Evolutionary conservation across 1,139 yeast species (phyloP).

Genomic region (Pichia sp.): DNA sequence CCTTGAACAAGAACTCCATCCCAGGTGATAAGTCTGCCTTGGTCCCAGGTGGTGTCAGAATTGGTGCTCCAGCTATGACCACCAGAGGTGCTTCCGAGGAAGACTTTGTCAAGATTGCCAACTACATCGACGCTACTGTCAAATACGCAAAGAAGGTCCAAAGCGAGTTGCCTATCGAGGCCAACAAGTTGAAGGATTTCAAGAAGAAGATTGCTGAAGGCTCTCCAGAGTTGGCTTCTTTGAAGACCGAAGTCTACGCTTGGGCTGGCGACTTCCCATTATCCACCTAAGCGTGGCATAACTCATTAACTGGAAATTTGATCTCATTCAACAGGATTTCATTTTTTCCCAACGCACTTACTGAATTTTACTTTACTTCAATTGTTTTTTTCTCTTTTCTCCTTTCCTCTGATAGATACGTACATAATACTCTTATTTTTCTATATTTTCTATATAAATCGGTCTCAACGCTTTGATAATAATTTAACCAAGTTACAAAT

Average conservation of each 20-base stretch:
- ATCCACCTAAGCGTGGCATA: constrained; percentile 48
- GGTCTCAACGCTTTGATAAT: constrained; percentile 18
- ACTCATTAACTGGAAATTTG: not conserved
- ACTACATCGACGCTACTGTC: constrained; percentile 80
- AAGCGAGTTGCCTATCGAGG: constrained; percentile 71
- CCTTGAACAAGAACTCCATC: constrained; percentile 93
- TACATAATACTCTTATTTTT: not conserved
- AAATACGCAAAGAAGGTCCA: constrained; percentile 74
- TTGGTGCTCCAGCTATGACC: constrained; percentile 99
- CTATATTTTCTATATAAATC: constrained; percentile 13
- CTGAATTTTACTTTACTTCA: not conserved
- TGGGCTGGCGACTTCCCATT: constrained; percentile 97
- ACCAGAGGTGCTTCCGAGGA: constrained; percentile 90
- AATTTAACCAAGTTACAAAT: not conserved
- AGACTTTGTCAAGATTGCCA: constrained; percentile 79
- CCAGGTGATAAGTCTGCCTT: constrained; percentile 98
- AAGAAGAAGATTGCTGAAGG: constrained; percentile 72
- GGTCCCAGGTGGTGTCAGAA: constrained; percentile 96
- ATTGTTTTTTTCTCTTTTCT: not conserved
- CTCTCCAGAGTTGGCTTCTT: constrained; percentile 58
- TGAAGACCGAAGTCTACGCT: constrained; percentile 74
- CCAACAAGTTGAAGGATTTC: constrained; percentile 92
- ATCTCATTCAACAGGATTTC: constrained; percentile 7
- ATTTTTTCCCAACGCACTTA: not conserved
- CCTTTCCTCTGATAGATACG: not conserved